phyloP scores from a whole-genome alignment of 2,329 filamentous ascomycete genomes.

The Amauroascus niger region DNA sequence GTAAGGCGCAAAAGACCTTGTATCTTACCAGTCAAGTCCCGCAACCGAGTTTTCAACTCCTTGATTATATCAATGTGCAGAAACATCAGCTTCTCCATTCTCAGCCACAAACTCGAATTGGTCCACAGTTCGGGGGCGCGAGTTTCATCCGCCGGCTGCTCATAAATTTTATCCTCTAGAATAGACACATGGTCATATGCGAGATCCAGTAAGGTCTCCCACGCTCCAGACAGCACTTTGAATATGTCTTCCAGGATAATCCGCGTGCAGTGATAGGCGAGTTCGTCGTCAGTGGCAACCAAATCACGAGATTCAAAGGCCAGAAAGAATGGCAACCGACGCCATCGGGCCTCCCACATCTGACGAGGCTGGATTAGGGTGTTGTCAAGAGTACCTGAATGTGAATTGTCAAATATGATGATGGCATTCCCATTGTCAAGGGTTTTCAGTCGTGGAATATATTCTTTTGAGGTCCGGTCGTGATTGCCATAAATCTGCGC shows the following conservation, averaged over 20 bases:
- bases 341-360: constrained; percentile 46
- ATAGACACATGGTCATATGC: constrained; percentile 43
- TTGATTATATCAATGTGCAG: constrained; percentile 41
- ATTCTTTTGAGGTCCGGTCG: constrained; percentile 24
- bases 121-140: constrained; percentile 45
- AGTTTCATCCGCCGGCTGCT: constrained; percentile 45
- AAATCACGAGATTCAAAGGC: constrained; percentile 34
- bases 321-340: constrained; percentile 43
- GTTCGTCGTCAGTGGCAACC: constrained; percentile 32
- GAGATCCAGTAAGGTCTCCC: constrained; percentile 39
- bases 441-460: constrained; percentile 34
- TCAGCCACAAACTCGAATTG: constrained; percentile 44
- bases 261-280: constrained; percentile 43
- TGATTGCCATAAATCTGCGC: constrained; percentile 27
- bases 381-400: constrained; percentile 40
- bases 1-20: neutral
- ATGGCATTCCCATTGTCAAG: constrained; percentile 45
- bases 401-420: constrained; percentile 46
- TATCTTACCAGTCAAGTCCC: constrained; percentile 31
- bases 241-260: constrained; percentile 44
- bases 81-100: constrained; percentile 44
- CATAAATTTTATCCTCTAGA: constrained; percentile 45
- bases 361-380: constrained; percentile 43
- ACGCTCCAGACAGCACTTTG: constrained; percentile 38
- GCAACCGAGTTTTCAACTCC: constrained; percentile 38